Percentiles rank a stretch among this genome's conserved stretches.
Conservation (phyloP, 139 green algal genomes). For the Closterium sp. region DNA sequence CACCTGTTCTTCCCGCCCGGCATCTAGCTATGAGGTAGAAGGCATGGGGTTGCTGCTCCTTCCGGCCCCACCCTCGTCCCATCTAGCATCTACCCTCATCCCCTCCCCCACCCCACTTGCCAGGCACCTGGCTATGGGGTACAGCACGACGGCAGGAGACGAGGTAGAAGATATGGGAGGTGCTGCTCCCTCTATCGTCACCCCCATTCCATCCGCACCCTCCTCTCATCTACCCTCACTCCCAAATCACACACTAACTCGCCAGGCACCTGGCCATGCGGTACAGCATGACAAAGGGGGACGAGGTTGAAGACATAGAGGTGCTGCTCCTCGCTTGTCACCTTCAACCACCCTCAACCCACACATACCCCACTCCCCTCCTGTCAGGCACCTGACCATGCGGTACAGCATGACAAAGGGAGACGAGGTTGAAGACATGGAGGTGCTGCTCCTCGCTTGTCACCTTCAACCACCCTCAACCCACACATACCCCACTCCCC, state of each 20-base stretch:
- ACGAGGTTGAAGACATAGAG: constrained; percentile 93
- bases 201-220: not conserved
- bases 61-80: too few relatives aligned
- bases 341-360: too few relatives aligned
- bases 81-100: too few relatives aligned
- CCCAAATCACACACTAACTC: too few relatives aligned
- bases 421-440: constrained; percentile 94
- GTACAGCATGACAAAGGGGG: constrained; percentile 53
- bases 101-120: too few relatives aligned
- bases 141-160: constrained; percentile 60
- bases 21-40: too few relatives aligned
- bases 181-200: constrained; percentile 59
- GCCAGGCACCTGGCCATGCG: not conserved
- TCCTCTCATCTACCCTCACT: not conserved
- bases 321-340: constrained; percentile 58
- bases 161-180: constrained; percentile 91
- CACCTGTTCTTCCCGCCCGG: too few relatives aligned
- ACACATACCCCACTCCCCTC: too few relatives aligned
- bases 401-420: constrained; percentile 45
- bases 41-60: too few relatives aligned
- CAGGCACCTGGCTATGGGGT: constrained; percentile 8
- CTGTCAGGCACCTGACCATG: not conserved
- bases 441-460: constrained; percentile 59
- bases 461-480: too few relatives aligned
- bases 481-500: too few relatives aligned